These are phyloP conservation scores for Protomyces lactucae-debilis DNA, from an alignment of 1,139 yeast genomes.

Conservation along the genomic window DNA sequence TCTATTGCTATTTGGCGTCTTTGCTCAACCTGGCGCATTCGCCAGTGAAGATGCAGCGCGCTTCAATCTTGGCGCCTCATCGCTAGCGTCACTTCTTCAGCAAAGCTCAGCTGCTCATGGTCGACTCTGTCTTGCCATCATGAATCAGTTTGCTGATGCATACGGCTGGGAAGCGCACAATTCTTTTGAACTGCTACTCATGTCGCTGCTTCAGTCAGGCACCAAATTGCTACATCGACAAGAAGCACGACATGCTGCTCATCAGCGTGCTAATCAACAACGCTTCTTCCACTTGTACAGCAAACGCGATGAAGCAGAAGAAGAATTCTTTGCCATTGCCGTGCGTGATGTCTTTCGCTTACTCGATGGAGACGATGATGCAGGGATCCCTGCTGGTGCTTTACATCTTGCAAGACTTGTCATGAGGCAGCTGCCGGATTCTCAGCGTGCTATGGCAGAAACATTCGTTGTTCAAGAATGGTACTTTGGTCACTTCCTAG, in stretches of 20 bases:
- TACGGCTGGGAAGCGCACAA: constrained; percentile 18
- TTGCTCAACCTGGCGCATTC: constrained; percentile 5
- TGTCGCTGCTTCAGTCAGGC: constrained; percentile 18
- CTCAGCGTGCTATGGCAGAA: constrained; percentile 2
- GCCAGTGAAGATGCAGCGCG: background rate
- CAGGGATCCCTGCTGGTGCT: constrained; percentile 13
- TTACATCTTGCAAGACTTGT: constrained; percentile 1
- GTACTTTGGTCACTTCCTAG: constrained; percentile 13
- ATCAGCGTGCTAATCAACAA: background rate
- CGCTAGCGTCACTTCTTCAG: background rate
- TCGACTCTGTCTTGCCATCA: constrained; percentile 6
- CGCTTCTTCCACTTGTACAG: constrained; percentile 5
- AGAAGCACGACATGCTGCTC: background rate
- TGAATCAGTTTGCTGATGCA: constrained; percentile 6
- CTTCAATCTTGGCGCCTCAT: background rate
- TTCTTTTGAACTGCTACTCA: constrained; percentile 6
- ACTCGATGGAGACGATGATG: constrained; percentile 1
- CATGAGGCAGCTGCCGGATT: background rate
- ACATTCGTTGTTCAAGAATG: constrained; percentile 12
- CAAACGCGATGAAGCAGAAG: constrained; percentile 14
- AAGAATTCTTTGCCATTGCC: constrained; percentile 17
- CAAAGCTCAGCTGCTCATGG: constrained; percentile 5
- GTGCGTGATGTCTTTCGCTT: constrained; percentile 4
- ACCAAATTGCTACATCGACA: constrained; percentile 1
- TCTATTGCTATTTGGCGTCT: background rate